Evolutionary conservation across 1,139 yeast genomes (phyloP).

Genomic region (Entelexis sorbosivorans): DNA sequence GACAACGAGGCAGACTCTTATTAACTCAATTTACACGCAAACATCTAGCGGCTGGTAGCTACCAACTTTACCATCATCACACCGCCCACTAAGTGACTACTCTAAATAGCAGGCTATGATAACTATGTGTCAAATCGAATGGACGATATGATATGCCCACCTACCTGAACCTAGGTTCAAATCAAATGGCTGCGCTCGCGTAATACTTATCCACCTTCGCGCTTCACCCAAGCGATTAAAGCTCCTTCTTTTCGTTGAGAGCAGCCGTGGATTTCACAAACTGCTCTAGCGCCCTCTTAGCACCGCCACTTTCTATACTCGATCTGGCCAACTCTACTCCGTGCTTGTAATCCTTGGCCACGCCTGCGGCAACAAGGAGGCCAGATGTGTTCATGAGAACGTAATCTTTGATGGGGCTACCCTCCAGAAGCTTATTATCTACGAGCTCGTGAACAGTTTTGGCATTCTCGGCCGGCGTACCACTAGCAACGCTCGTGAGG

Average conservation of each 20-base stretch:
- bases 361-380: conserved; percentile 65
- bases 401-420: conserved; percentile 69
- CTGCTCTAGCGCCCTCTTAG: conserved; percentile 44
- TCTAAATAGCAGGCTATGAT: too few relatives aligned
- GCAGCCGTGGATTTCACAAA: conserved; percentile 5
- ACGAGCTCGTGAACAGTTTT: conserved; percentile 46
- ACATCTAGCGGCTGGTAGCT: too few relatives aligned
- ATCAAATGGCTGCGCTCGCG: too few relatives aligned
- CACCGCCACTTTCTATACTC: conserved; percentile 57
- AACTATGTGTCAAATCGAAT: too few relatives aligned
- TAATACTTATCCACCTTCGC: too few relatives aligned
- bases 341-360: conserved; percentile 53
- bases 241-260: too few relatives aligned
- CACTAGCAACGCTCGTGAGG: conserved; percentile 58
- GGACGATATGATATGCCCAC: too few relatives aligned
- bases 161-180: too few relatives aligned
- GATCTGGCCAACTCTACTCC: conserved; percentile 68
- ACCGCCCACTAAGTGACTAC: too few relatives aligned
- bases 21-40: background rate
- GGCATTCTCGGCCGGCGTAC: conserved; percentile 84
- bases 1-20: conserved; percentile 16
- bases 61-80: too few relatives aligned
- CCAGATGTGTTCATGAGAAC: conserved; percentile 82
- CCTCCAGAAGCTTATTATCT: conserved; percentile 41
- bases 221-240: too few relatives aligned